phyloP scores from a whole-genome alignment of 2,329 filamentous ascomycete species.

The Talaromyces sp. region DNA sequence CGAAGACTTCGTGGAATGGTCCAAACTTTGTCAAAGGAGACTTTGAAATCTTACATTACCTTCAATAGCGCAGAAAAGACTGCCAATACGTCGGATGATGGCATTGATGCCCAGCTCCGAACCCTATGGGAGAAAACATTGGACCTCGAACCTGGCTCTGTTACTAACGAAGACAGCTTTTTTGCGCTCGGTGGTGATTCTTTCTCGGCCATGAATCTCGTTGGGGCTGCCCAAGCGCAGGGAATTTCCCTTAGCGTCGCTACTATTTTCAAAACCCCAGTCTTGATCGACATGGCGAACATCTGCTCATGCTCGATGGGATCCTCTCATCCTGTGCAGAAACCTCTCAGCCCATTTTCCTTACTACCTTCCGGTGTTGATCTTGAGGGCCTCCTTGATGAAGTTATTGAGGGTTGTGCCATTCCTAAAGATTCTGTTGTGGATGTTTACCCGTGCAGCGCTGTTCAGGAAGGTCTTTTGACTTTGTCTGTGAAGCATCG shows the following conservation, averaged over 20 bases:
- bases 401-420: constrained; percentile 35
- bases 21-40: constrained; percentile 37
- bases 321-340: not conserved
- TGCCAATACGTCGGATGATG: constrained; percentile 28
- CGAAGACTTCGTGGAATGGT: constrained; percentile 41
- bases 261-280: constrained; percentile 49
- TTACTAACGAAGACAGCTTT: constrained; percentile 50
- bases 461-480: constrained; percentile 50
- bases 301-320: constrained; percentile 22
- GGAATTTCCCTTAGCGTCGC: constrained; percentile 47
- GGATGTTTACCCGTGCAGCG: constrained; percentile 49
- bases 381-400: constrained; percentile 27
- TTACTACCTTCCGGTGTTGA: constrained; percentile 27
- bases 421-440: constrained; percentile 32
- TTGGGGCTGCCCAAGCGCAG: constrained; percentile 43
- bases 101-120: constrained; percentile 34
- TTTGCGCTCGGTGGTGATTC: constrained; percentile 53
- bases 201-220: constrained; percentile 51
- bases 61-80: constrained; percentile 19
- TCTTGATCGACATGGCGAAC: constrained; percentile 47
- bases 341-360: constrained; percentile 29
- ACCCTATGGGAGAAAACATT: constrained; percentile 45
- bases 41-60: constrained; percentile 34
- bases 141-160: constrained; percentile 39
- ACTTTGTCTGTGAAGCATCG: constrained; percentile 52